Base-by-base conservation (phyloP, 345 rosid genomes). In the Camelina neglecta region DNA sequence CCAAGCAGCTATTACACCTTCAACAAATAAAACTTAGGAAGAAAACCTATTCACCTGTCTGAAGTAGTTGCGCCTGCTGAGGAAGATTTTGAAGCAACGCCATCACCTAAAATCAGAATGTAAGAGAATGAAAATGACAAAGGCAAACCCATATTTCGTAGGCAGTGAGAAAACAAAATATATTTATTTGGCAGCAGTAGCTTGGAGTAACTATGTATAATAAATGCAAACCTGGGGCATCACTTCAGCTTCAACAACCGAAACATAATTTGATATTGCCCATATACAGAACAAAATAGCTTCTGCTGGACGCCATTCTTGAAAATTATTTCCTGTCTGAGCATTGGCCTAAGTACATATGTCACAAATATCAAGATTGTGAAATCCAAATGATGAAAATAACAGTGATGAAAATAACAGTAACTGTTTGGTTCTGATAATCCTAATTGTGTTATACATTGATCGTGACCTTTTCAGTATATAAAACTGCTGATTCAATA, bases 281-380 rank as follows among this genome's bases (percentile, higher is more conserved):
- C 90, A 84, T 65, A 95, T 91, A 81, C 99, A 93, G 83, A 90
- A 95, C 79, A 95, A 84, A 74, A 92, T 91, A 86, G 99, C 98
- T 88, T 95, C 98, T 69, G 97, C 93, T 2, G 93, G 93, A 82
- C 85, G 96, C 97, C 99, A 93, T 72, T 93, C 88, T 61, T 71
- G 85, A 31, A 73, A 80, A 48, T 83, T 84, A 80, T 83, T 90
- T 79, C 89, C 93, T 84, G 89, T 85, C 81, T 80, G 84, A 62
- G 87, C 82, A 78, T 82, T 86, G 77, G 93, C 97, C 97, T 95
- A 83, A 56, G 58, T 41, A 69, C 67, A 81, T 42, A 44, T 29
- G 31, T 53, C 62, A 67, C 31, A 78, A 51, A 45, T 54, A 64
- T 66, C 45, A 72, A 67, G 67, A 72, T 33, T 6, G 29, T 42